phyloP scores from a whole-genome alignment of 805 yeast species.

The Ogataea degrootiae region DNA sequence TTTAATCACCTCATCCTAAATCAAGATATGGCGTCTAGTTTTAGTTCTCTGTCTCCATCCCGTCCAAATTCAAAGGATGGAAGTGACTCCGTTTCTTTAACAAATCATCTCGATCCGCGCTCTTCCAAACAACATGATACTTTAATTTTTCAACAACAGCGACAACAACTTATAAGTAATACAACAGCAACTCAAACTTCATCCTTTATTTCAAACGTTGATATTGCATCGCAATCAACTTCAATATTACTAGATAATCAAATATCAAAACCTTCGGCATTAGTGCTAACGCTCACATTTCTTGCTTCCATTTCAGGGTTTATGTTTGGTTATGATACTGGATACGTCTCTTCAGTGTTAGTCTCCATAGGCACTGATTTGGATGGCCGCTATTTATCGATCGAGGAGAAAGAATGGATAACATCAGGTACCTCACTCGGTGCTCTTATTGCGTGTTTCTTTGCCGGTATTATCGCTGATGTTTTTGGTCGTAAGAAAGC shows the following conservation, averaged over 20 bases:
- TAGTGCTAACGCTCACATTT: conserved; percentile 42
- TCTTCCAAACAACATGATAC: too few species aligned
- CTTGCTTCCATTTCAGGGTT: conserved; percentile 53
- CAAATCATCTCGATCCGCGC: too few species aligned
- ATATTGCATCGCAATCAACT: not conserved
- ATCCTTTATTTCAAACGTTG: not conserved
- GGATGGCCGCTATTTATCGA: conserved; percentile 28
- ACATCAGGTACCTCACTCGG: conserved; percentile 95
- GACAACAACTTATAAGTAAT: not conserved
- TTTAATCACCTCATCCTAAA: too few species aligned
- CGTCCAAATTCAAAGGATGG: too few species aligned
- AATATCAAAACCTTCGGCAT: conserved; percentile 30
- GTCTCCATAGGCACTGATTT: conserved; percentile 49
- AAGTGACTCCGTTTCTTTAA: too few species aligned
- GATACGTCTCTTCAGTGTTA: conserved; percentile 54
- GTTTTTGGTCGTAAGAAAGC: conserved; percentile 78
- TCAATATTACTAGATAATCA: not conserved
- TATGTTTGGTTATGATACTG: conserved; percentile 60
- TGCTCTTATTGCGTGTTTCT: conserved; percentile 72
- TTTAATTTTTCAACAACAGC: not conserved
- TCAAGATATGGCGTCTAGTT: too few species aligned
- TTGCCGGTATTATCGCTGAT: conserved; percentile 83
- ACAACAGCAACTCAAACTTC: not conserved
- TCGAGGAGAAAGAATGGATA: conserved; percentile 54
- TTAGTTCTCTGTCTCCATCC: too few species aligned